Evolutionary conservation across 208 protist genomes (phyloP).

Genomic region (Leishmania guyanensis): DNA sequence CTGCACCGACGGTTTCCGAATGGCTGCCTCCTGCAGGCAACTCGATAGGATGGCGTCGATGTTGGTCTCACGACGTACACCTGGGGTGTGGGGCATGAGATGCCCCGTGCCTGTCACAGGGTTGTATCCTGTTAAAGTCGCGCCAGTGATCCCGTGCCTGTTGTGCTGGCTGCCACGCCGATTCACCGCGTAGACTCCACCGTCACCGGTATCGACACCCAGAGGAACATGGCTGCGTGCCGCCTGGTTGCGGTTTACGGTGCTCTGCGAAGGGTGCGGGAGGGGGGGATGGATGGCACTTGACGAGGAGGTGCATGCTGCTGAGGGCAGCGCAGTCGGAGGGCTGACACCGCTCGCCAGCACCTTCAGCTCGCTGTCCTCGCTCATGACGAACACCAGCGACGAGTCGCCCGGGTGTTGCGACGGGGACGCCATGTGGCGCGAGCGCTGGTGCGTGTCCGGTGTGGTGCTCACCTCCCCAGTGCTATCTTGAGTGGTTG

Average conservation of each 20-base stretch:
- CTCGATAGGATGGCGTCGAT: not conserved
- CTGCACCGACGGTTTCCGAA: constrained; percentile 19
- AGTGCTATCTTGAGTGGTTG: not conserved
- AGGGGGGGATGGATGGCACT: not conserved
- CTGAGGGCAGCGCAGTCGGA: not conserved
- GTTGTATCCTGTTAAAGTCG: not conserved
- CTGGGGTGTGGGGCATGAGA: constrained; percentile 29
- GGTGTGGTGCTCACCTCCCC: constrained; percentile 3
- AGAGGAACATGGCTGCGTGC: not conserved
- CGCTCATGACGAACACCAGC: constrained; percentile 34
- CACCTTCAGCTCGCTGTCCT: constrained; percentile 44
- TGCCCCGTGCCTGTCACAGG: constrained; percentile 1
- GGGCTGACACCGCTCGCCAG: constrained; percentile 25
- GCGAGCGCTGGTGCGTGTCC: constrained; percentile 2
- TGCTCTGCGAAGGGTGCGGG: not conserved
- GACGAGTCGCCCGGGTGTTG: constrained; percentile 25
- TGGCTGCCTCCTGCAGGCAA: not conserved
- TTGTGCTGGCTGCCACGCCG: not conserved
- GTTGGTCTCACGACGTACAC: constrained; percentile 7
- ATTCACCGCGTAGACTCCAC: constrained; percentile 1
- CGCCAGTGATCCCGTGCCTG: not conserved
- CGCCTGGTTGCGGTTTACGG: not conserved
- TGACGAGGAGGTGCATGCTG: not conserved
- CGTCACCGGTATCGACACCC: not conserved
- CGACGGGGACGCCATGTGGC: constrained; percentile 6